Evolutionary conservation across 768 basidiomycete species (phyloP), one percentile per base, ranked within the genome.

Genomic region (Trametes elegans): DNA sequence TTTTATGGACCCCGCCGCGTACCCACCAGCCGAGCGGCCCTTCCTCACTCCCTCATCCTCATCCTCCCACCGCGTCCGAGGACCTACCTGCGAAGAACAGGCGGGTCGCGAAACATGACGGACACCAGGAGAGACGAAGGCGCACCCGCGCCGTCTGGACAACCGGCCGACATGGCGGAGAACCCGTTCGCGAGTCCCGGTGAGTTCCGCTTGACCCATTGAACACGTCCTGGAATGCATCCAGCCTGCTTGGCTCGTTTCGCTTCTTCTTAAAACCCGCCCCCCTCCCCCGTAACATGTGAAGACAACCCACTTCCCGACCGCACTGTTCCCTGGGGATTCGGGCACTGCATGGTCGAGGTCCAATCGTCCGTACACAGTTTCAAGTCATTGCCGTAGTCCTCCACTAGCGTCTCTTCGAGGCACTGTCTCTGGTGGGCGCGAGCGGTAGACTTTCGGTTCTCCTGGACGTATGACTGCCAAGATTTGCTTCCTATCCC

Each of bases 171-270:
- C 53, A 16, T 28, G n/a, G 41, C 42, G 8, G 24, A 45, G 26
- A 49, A 58, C 31, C 57, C 57, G 10, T 58, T 58, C 39, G 34
- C 50, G n/a, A 52, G 51, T 28, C 45, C 57, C 23, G 49, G 57
- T 58, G 57, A 58, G 57, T 53, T 1, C 4, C 2, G 2, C 4
- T 29, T n/a, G 10, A n/a, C 8, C 23, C 24, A 21, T 21, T 14
- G 1, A 11, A 23, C 18, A 24, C 34, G 13, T 13, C 34, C 34
- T n/a, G 34, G 11, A n/a, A 4, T 13, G 6, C 5, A 35, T 35
- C n/a, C n/a, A n/a, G n/a, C n/a, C n/a, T 35, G 13, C 34, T 6
- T n/a, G 5, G 3, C 34, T 35, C 34, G 34, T 35, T n/a, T n/a
- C n/a, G n/a, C n/a, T n/a, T n/a, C n/a, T n/a, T n/a, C n/a, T n/a